Percentiles rank a stretch among this genome's conserved stretches.
Evolutionary conservation across 2,329 filamentous ascomycete species (phyloP).

Genomic region (Beauveria brongniartii): DNA sequence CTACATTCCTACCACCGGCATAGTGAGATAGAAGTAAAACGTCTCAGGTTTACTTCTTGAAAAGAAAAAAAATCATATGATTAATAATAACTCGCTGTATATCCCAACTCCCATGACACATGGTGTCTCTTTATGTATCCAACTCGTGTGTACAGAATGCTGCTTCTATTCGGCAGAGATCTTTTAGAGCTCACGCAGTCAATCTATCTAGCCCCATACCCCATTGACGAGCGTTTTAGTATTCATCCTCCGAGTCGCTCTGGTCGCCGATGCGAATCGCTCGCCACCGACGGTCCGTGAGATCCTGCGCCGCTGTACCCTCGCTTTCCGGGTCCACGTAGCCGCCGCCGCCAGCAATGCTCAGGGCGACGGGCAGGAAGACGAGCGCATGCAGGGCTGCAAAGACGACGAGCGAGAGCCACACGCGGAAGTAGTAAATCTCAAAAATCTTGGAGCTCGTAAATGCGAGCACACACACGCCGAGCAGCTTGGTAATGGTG

Average conservation of each 20-base stretch:
- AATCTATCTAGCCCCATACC: not conserved
- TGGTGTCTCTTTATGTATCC: not conserved
- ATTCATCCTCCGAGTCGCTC: slow-evolving; percentile 67
- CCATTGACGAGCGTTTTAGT: slow-evolving; percentile 20
- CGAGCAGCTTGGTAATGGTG: slow-evolving; percentile 88
- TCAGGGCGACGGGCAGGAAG: slow-evolving; percentile 84
- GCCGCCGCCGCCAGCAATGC: slow-evolving; percentile 75
- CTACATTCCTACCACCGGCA: slow-evolving; percentile 86
- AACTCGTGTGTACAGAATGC: not conserved
- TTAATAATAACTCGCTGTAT: slow-evolving; percentile 1
- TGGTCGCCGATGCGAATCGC: slow-evolving; percentile 67
- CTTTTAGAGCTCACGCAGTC: not conserved
- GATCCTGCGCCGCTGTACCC: slow-evolving; percentile 81
- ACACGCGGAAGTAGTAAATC: slow-evolving; percentile 97
- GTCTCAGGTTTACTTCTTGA: too few species aligned
- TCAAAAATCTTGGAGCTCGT: slow-evolving; percentile 98
- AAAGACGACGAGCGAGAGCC: slow-evolving; percentile 84
- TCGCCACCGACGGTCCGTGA: slow-evolving; percentile 70
- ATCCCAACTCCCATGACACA: not conserved
- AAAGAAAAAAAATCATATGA: not conserved
- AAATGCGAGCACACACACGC: slow-evolving; percentile 86
- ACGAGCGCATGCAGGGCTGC: slow-evolving; percentile 83
- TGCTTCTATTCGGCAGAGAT: too few species aligned
- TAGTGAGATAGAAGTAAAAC: slow-evolving; percentile 25
- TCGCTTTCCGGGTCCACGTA: slow-evolving; percentile 84